Evolutionary conservation across 345 rosid species (phyloP), one percentile per base, ranked within the genome.

Genomic region (Eucalyptus shirleyi): DNA sequence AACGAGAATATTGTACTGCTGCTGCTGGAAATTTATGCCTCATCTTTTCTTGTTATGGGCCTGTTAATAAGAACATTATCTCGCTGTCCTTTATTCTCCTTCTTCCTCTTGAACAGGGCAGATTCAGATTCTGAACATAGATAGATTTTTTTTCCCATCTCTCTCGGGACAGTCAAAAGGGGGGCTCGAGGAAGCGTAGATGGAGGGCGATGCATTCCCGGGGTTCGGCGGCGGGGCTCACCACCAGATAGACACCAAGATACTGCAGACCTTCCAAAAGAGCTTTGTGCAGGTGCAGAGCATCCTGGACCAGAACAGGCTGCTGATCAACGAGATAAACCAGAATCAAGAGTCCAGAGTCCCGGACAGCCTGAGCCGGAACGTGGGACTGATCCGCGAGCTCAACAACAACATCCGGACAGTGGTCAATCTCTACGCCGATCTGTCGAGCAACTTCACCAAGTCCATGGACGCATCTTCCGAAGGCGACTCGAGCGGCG

Each of bases 361-460:
- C 90, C 98, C 96, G 28, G 97, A 95, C 91, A 95, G 94, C 88
- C 92, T 96, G 55, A 93, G 92, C 92, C 91, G 95, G 92, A 96
- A 96, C 92, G 95, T 96, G 69, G 95, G 96, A 90, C 91, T 96
- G 88, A 96, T 96, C 62, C 93, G 93, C 89, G 99, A 96, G 93
- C 97, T 96, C 90, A 96, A 96, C 95, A 93, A 92, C 92, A 96
- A 96, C 90, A 94, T 96, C 51, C 96, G 96, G 90, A 95, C 94
- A 89, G 97, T 95, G 24, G 98, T 93, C 87, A 93, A 93, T 90
- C 95, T 96, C 67, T 96, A 96, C 87, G 91, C 94, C 59, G 98
- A 93, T 93, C 98, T 96, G 77, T 96, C 99, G 28, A 93, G 80
- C 88, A 90, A 91, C 91, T 94, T 96, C 91, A 90, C 96, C 91